Percentiles rank a stretch among this genome's conserved stretches.
Conservation (phyloP, 345 rosid genomes). For the Eucalyptus cloeziana region DNA sequence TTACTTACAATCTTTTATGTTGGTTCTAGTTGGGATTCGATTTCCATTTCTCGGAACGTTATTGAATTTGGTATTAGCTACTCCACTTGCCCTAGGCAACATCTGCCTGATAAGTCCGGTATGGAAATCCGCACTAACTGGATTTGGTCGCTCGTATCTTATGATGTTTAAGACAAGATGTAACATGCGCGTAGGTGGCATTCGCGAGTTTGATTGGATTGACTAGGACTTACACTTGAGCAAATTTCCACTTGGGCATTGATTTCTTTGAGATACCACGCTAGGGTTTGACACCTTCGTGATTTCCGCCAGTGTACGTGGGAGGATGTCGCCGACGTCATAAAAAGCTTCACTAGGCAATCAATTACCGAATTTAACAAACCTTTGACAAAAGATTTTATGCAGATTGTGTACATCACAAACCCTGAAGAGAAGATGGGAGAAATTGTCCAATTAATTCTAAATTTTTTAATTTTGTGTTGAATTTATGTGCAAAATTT, state of each 20-base stretch:
- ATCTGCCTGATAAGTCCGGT: neutral
- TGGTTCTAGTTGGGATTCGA: neutral
- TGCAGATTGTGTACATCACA: neutral
- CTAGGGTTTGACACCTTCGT: neutral
- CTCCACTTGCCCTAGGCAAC: neutral
- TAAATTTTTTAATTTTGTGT: fast-evolving
- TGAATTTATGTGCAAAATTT: neutral
- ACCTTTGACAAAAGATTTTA: neutral
- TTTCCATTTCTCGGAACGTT: neutral
- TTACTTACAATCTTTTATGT: neutral
- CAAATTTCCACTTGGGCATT: neutral
- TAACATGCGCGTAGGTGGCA: neutral
- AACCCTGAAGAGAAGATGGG: neutral
- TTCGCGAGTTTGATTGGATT: neutral
- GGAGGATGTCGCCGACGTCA: neutral
- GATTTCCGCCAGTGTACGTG: neutral
- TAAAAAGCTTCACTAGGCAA: neutral
- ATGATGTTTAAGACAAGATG: neutral
- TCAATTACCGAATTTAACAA: neutral
- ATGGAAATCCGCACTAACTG: neutral
- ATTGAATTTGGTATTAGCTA: neutral
- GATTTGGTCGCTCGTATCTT: neutral
- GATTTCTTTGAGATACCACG: neutral
- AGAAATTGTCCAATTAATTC: neutral
- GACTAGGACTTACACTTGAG: neutral